Conservation (phyloP, 805 yeast species). For the Starmerella sirachaensis region DNA sequence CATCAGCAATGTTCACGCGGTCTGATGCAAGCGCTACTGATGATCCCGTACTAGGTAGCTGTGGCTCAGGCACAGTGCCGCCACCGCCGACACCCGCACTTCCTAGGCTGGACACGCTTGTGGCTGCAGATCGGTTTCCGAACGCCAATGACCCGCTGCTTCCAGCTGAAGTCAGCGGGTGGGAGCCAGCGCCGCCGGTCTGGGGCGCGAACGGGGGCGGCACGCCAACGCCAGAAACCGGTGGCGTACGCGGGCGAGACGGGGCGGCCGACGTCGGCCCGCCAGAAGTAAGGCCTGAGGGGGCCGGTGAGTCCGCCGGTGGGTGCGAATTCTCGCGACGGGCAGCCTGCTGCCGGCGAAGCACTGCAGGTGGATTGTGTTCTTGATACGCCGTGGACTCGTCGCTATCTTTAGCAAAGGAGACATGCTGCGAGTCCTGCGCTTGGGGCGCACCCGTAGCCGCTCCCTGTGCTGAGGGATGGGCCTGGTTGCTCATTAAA, state of each 20-base stretch:
- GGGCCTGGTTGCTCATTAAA: too few species aligned
- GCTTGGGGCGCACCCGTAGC: background rate
- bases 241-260: background rate
- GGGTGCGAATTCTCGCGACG: slow-evolving; percentile 17
- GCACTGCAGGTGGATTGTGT: slow-evolving; percentile 24
- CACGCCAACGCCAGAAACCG: too few species aligned
- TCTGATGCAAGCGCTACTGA: background rate
- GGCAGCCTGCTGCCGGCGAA: slow-evolving; percentile 21
- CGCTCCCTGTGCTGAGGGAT: background rate
- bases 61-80: background rate
- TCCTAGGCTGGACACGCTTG: slow-evolving; percentile 2
- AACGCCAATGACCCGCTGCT: background rate
- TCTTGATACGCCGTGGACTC: slow-evolving; percentile 23
- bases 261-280: background rate
- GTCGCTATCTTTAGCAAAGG: slow-evolving; percentile 18
- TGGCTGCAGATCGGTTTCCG: slow-evolving; percentile 6
- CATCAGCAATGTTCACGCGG: slow-evolving; percentile 35
- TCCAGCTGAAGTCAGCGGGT: background rate
- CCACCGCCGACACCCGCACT: background rate
- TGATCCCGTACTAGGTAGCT: background rate
- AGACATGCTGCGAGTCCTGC: slow-evolving; percentile 16
- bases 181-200: background rate
- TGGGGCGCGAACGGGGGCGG: too few species aligned
- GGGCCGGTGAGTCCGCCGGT: background rate
- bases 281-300: too few species aligned